Evolutionary conservation across 2,329 filamentous ascomycete genomes (phyloP).

Genomic region (Microsporum audouinii): DNA sequence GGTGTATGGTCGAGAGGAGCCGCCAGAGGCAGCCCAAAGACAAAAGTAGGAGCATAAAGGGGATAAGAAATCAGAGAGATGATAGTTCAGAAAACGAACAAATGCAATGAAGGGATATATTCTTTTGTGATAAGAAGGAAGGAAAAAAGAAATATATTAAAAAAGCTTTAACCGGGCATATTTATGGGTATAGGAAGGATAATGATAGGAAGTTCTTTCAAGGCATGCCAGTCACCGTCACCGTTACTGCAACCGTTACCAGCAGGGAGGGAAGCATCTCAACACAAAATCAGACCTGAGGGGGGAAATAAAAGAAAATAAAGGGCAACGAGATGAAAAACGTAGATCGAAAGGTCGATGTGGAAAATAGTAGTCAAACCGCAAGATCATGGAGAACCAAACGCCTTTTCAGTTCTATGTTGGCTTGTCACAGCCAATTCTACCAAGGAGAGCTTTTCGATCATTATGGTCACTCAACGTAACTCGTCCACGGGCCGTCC

Average conservation of each 20-base stretch:
- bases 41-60: not conserved
- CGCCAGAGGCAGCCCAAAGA: not conserved
- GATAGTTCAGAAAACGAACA: not conserved
- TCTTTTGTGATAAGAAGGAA: not conserved
- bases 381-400: not conserved
- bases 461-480: constrained; percentile 32
- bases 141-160: not conserved
- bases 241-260: constrained; percentile 1
- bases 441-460: constrained; percentile 24
- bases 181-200: constrained; percentile 6
- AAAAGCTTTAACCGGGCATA: not conserved
- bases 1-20: not conserved
- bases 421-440: constrained; percentile 26
- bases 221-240: constrained; percentile 2
- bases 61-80: not conserved
- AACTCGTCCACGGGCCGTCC: constrained; percentile 29
- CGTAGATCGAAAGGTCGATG: not conserved
- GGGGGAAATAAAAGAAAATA: not conserved
- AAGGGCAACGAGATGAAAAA: not conserved
- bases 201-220: constrained; percentile 2
- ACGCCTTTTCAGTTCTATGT: constrained; percentile 6
- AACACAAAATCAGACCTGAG: not conserved
- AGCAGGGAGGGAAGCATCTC: constrained; percentile 4
- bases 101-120: not conserved
- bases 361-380: not conserved